phyloP scores from a whole-genome alignment of 768 basidiomycete species.

The Tylopilus balloui region DNA sequence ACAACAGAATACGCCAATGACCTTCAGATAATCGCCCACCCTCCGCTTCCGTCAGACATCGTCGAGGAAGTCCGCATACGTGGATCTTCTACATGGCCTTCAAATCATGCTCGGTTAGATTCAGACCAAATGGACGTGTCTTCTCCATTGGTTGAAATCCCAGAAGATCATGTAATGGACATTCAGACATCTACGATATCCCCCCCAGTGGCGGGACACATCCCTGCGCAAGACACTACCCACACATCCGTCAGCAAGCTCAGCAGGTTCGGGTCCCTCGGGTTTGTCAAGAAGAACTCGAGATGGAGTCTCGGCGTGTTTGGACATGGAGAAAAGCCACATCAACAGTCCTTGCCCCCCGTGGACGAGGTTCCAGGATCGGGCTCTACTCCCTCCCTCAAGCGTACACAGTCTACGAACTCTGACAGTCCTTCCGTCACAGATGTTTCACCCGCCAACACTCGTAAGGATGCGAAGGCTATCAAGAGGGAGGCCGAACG shows the following conservation, averaged over 20 bases:
- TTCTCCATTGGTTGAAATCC: conserved; percentile 42
- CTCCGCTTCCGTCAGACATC: conserved; percentile 29
- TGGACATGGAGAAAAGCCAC: conserved; percentile 63
- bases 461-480: conserved; percentile 62
- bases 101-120: conserved; percentile 29
- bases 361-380: conserved; percentile 65
- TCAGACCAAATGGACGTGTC: conserved; percentile 56
- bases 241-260: conserved; percentile 48
- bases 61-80: conserved; percentile 28
- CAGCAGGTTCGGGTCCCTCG: conserved; percentile 53
- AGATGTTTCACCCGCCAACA: conserved; percentile 40
- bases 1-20: conserved; percentile 36
- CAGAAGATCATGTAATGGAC: conserved; percentile 46
- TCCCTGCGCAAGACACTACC: conserved; percentile 35
- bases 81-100: conserved; percentile 24
- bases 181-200: conserved; percentile 48
- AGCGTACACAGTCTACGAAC: conserved; percentile 75
- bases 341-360: conserved; percentile 58
- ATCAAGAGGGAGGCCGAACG: conserved; percentile 79
- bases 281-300: conserved; percentile 65
- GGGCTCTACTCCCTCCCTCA: conserved; percentile 60
- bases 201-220: conserved; percentile 33
- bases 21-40: conserved; percentile 31
- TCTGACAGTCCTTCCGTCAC: conserved; percentile 63
- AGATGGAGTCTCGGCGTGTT: conserved; percentile 70